Base-by-base conservation (phyloP, 192 early-diverging fungal species). In the Coemansia sp. region DNA sequence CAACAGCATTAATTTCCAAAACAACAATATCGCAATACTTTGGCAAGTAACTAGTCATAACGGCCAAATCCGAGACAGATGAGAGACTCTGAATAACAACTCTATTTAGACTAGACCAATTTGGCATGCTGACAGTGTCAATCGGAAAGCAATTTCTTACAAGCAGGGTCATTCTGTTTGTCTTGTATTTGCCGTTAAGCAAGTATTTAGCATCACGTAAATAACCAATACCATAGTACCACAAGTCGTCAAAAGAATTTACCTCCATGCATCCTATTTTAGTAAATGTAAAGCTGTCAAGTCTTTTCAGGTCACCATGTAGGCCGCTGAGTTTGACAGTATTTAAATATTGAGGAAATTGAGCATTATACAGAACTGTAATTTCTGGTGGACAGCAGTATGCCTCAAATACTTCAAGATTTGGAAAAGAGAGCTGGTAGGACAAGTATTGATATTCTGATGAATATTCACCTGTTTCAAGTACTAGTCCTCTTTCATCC, bases 261-360 rank as follows among this genome's bases (percentile, higher is more conserved):
- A 54, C 4, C n/a, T 28, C 15, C 52, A 54, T 26, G 26, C 26
- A 34, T 8, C 26, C 52, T 4, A 54, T 15, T 28, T 54, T 54
- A 11, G 15, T 5, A 54, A 54, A 54, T 54, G 21, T 28, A 54
- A 54, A 54, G 5, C 14, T 23, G 28, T 54, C 52, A 23, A 54
- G n/a, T 4, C 25, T 28, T 14, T n/a, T 54, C 52, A 54, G 28
- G 1, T n/a, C 0, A 54, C 52, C 52, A 2, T 54, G 3, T 5
- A 25, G 11, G 2, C 52, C 52, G 25, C 25, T 28, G 7, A 54
- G 25, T 7, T 15, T 17, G 26, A 54, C 52, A 54, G 26, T 25
- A 25, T 31, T 28, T 15, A 54, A 25, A 15, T 8, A 3, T 7
- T 9, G 22, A 12, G 52, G 52, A 17, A 54, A 54, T 14, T 26